Evolutionary conservation across 2,329 filamentous ascomycete species (phyloP), one percentile per base, ranked within the genome.

Genomic region (Penicillium sp.): DNA sequence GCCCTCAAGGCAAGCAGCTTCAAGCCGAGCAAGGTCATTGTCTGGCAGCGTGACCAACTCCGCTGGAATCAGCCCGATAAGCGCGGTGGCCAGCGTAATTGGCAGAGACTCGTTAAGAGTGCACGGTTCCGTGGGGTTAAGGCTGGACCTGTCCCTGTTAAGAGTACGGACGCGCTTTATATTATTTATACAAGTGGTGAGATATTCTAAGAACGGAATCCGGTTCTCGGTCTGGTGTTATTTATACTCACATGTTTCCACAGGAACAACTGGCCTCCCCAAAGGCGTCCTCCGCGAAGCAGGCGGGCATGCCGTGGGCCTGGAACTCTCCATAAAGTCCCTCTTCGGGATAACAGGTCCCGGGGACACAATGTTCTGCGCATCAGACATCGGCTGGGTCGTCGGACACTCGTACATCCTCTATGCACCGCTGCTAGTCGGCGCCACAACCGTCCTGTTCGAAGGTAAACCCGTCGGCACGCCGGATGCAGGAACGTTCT

Each of bases 381-480:
- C 85, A 1, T 88, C 84, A 13, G 90, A 97, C 63, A 91, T 96
- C 49, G 91, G 90, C 29, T 96, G 90, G 91, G 88, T 90, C 0
- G 87, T 93, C 0, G 87, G 87, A 3, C 82, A 89, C 64, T 85
- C 82, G 6, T 96, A 93, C 65, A 95, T 95, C 55, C 75, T 95
- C 12, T 96, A 96, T 63, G 90, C 82, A 4, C 90, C 90, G 12
- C 78, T 97, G 6, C 78, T 96, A 2, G 81, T 85, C 0, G 90
- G 90, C 5, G 89, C 90, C 2, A 84, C 89, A 1, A 95, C 88
- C 0, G 80, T 96, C 1, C 75, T 96, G 0, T 96, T 89, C 66
- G 90, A 96, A 70, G 91, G 90, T n/a, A 96, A 96, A 58, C 90
- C 90, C 0, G 77, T 95, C 12, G 89, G 89, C 4, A 95, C 89